Percentiles rank a stretch among this genome's conserved stretches.
Evolutionary conservation across 2,329 filamentous ascomycete species (phyloP).

Genomic region (Ramichloridium luteum): DNA sequence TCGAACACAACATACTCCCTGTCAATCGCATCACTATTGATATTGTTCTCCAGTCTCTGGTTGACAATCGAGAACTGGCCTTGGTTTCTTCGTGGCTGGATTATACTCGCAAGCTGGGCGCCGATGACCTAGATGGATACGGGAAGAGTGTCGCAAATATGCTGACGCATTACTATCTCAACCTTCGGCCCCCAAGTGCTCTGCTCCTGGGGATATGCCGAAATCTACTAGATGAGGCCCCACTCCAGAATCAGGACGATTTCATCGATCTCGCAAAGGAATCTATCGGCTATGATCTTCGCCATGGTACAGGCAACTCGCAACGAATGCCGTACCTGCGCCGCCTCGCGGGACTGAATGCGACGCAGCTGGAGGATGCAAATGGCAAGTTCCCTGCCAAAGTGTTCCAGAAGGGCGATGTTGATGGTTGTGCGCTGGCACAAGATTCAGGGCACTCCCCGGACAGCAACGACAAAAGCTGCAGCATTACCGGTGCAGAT

Average conservation of each 20-base stretch:
- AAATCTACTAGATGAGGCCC: slow-evolving; percentile 8
- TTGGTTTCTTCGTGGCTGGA: background rate
- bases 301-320: slow-evolving; percentile 7
- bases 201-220: slow-evolving; percentile 19
- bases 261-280: slow-evolving; percentile 15
- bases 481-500: no score
- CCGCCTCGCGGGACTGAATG: background rate
- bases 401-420: no score
- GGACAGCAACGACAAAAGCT: background rate
- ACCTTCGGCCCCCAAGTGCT: slow-evolving; percentile 17
- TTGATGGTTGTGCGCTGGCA: no score
- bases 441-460: no score
- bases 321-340: background rate
- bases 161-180: slow-evolving; percentile 17
- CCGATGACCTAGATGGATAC: slow-evolving; percentile 9
- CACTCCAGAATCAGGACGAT: slow-evolving; percentile 10
- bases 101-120: background rate
- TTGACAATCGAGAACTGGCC: slow-evolving; percentile 8
- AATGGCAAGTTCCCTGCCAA: no score
- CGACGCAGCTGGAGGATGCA: no score
- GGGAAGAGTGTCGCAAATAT: slow-evolving; percentile 12
- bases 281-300: slow-evolving; percentile 19
- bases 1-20: slow-evolving; percentile 13
- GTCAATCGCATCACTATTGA: slow-evolving; percentile 16
- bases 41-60: slow-evolving; percentile 16